These are phyloP conservation scores for Trypanosomatidae sp. DNA, from an alignment of 208 protist genomes.

Conservation along the genomic window DNA sequence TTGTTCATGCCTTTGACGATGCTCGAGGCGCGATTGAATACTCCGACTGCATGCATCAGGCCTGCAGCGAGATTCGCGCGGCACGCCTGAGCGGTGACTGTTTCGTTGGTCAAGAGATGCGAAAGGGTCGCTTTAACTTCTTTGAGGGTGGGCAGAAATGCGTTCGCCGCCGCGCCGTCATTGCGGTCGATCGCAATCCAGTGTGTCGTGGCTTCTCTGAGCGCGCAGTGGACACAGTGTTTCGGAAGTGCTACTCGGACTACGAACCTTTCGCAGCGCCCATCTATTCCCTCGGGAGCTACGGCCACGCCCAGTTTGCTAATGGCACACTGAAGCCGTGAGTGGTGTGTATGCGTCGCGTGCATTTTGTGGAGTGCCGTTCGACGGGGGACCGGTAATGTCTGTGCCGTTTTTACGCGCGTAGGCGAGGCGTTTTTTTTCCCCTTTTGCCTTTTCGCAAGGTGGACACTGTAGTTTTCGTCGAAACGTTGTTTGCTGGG, in stretches of 20 bases:
- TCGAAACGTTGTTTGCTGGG: neutral
- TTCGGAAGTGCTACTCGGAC: conserved; percentile 84
- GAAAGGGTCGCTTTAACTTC: conserved; percentile 66
- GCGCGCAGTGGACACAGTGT: conserved; percentile 76
- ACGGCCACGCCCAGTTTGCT: conserved; percentile 59
- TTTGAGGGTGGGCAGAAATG: conserved; percentile 80
- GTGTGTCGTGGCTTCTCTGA: conserved; percentile 84
- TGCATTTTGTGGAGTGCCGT: neutral
- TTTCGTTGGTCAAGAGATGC: conserved; percentile 62
- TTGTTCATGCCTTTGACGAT: conserved; percentile 95
- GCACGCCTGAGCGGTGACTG: conserved; percentile 94
- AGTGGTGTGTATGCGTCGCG: neutral
- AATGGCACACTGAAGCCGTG: conserved; percentile 32
- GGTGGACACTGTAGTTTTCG: neutral
- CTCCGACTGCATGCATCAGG: conserved; percentile 90
- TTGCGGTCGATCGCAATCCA: conserved; percentile 88
- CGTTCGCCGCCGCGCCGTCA: conserved; percentile 81
- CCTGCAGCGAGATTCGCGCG: conserved; percentile 95
- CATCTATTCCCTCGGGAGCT: conserved; percentile 81
- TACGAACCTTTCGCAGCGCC: conserved; percentile 89
- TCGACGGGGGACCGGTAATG: neutral
- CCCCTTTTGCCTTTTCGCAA: neutral
- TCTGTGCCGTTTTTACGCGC: neutral
- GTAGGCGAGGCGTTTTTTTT: neutral
- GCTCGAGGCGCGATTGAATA: conserved; percentile 85